Percentiles rank a stretch among this genome's conserved stretches.
These are phyloP conservation scores for Terana coerulea DNA, from an alignment of 768 basidiomycete species.

Conservation along the genomic window DNA sequence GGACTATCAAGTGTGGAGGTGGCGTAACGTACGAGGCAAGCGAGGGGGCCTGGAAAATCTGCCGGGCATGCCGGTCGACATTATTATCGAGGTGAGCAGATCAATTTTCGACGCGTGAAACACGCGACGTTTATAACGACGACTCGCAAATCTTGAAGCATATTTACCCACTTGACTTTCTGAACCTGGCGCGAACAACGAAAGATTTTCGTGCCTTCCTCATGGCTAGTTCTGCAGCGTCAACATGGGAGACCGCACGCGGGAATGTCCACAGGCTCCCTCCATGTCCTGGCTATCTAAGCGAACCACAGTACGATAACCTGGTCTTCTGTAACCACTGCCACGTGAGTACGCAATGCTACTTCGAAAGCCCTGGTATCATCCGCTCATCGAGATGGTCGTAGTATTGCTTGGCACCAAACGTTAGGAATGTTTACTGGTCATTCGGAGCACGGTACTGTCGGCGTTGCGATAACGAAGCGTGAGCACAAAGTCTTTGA, in stretches of 20 bases:
- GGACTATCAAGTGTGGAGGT: too few relatives aligned
- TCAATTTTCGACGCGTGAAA: too few relatives aligned
- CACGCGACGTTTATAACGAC: too few relatives aligned
- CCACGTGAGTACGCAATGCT: constrained; percentile 1
- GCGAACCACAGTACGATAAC: constrained; percentile 13
- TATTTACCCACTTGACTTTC: background rate
- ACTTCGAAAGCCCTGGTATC: background rate
- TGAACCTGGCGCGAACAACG: constrained; percentile 8
- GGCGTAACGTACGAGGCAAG: too few relatives aligned
- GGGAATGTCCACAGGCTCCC: constrained; percentile 1
- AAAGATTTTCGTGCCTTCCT: constrained; percentile 2
- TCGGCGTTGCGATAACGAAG: background rate
- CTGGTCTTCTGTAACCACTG: constrained; percentile 9
- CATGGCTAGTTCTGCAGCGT: background rate
- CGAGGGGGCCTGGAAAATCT: constrained; percentile 6
- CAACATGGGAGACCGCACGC: constrained; percentile 3
- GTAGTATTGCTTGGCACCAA: background rate
- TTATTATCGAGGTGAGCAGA: constrained; percentile 3
- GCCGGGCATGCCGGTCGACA: constrained; percentile 7
- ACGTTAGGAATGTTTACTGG: background rate
- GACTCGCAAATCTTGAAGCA: background rate
- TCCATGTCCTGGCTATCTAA: constrained; percentile 4
- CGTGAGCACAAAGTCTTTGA: too few relatives aligned
- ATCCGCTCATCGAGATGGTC: background rate
- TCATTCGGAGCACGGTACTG: background rate